Conservation (phyloP, 768 basidiomycete species). For the Boletus tomentosulus region DNA sequence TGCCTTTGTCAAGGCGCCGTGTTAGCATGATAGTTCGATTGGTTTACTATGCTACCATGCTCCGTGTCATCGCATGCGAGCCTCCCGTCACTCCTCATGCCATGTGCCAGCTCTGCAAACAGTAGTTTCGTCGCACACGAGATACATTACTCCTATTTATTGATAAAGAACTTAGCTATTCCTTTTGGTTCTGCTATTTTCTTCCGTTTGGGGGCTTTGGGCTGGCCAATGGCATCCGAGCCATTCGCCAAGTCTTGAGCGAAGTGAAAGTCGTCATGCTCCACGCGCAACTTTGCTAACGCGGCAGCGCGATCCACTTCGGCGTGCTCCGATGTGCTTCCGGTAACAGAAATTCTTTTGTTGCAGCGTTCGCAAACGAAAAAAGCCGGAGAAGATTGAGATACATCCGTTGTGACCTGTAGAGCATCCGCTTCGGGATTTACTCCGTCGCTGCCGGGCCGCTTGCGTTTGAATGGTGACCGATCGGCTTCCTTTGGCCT, state of each 20-base stretch:
- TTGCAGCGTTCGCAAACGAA: constrained; percentile 61
- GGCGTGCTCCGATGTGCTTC: constrained; percentile 11
- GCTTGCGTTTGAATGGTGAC: constrained; percentile 36
- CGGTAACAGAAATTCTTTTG: constrained; percentile 39
- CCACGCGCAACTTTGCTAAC: constrained; percentile 47
- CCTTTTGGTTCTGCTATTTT: constrained; percentile 31
- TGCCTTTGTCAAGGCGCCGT: too few relatives aligned
- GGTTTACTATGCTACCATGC: too few relatives aligned
- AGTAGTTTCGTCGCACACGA: neutral
- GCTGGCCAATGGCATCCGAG: constrained; percentile 15
- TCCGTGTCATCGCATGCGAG: too few relatives aligned
- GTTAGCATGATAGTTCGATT: too few relatives aligned
- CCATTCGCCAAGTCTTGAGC: constrained; percentile 69
- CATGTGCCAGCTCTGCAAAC: neutral
- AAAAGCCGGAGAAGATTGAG: constrained; percentile 22
- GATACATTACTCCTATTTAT: constrained; percentile 22
- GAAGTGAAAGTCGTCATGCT: constrained; percentile 89
- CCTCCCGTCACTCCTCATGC: neutral
- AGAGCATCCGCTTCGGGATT: neutral
- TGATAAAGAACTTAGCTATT: constrained; percentile 47
- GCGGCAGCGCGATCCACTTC: constrained; percentile 30
- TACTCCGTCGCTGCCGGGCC: constrained; percentile 27
- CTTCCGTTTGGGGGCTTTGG: constrained; percentile 27
- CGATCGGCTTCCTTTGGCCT: constrained; percentile 30
- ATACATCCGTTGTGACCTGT: neutral